These are phyloP conservation scores for Fusarium graminum DNA, from an alignment of 2,329 filamentous ascomycete genomes.

Conservation along the genomic window DNA sequence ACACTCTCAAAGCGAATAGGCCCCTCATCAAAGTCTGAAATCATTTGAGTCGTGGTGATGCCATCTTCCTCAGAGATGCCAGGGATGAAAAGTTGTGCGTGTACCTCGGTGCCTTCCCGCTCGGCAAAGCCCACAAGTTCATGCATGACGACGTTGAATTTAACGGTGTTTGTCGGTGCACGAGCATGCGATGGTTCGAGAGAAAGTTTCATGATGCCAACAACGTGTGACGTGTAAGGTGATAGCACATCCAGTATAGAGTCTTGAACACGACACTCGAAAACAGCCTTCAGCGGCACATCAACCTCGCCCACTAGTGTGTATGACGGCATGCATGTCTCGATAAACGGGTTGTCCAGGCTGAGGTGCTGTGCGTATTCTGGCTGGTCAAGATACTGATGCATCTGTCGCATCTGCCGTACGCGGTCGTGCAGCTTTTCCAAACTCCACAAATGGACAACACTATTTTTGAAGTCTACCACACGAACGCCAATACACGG, in stretches of 20 bases:
- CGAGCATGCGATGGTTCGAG: conserved; percentile 94
- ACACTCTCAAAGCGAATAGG: conserved; percentile 96
- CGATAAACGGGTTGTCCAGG: conserved; percentile 92
- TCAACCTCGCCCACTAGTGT: conserved; percentile 93
- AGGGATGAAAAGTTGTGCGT: conserved; percentile 96
- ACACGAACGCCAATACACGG: conserved; percentile 92
- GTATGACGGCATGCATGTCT: conserved; percentile 91
- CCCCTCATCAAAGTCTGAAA: conserved; percentile 92
- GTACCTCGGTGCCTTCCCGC: conserved; percentile 93
- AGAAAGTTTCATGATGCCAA: conserved; percentile 91
- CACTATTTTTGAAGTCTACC: conserved; percentile 87
- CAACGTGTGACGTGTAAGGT: conserved; percentile 89
- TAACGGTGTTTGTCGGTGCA: conserved; percentile 90
- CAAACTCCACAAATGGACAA: conserved; percentile 93
- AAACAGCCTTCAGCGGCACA: conserved; percentile 91
- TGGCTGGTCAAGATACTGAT: conserved; percentile 94
- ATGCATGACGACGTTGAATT: conserved; percentile 99
- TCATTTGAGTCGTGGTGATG: conserved; percentile 95
- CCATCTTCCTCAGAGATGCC: conserved; percentile 90
- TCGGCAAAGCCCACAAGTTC: conserved; percentile 95
- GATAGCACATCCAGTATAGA: conserved; percentile 92
- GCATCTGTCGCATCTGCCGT: conserved; percentile 93
- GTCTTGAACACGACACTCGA: conserved; percentile 94
- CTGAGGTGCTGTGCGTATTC: conserved; percentile 95
- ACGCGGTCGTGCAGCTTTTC: conserved; percentile 91